Evolutionary conservation across 805 yeast species (phyloP), one percentile per base, ranked within the genome.

Genomic region (Trichomonascus vanleenenianus): DNA sequence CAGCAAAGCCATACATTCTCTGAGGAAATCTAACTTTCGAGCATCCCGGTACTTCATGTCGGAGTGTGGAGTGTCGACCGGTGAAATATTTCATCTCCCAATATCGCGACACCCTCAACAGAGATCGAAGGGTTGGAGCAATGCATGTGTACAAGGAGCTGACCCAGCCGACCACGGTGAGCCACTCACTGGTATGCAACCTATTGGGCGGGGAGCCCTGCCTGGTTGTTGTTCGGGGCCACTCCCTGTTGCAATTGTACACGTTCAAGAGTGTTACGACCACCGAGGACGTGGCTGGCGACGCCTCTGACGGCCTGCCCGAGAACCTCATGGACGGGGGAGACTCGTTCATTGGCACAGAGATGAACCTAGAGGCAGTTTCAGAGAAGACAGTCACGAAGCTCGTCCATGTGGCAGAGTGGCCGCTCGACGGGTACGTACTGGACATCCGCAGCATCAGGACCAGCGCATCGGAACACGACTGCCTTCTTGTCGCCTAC

Each of bases 81-180:
- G 8, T 22, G 27, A 31, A 31, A 31, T 11, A 12, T 31, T 31
- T 31, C 34, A 31, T 11, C n/a, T n/a, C 34, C n/a, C 34, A 31
- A 11, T 14, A 31, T 14, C 34, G 5, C 34, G 34, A 31, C 39
- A 36, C 19, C 39, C 12, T 12, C 15, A 33, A n/a, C n/a, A n/a
- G n/a, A 31, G 16, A 15, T 10, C 15, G 3, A 11, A 9, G 16
- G 2, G 25, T n/a, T n/a, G n/a, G n/a, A n/a, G n/a, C n/a, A 18
- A 87, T 87, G 96, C 86, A 86, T 56, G 82, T 83, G 12, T 85
- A 83, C 62, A 79, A 82, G 52, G 87, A 84, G 60, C 71, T 87
- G 53, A 71, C 84, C 40, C 83, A 78, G 53, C 94, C 96, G 2
- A 71, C 94, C 1, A 75, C 79, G 53, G 85, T 85, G 33, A 62